Evolutionary conservation across 176 grass and related monocot genomes (phyloP).

Genomic region (Zea mays): DNA sequence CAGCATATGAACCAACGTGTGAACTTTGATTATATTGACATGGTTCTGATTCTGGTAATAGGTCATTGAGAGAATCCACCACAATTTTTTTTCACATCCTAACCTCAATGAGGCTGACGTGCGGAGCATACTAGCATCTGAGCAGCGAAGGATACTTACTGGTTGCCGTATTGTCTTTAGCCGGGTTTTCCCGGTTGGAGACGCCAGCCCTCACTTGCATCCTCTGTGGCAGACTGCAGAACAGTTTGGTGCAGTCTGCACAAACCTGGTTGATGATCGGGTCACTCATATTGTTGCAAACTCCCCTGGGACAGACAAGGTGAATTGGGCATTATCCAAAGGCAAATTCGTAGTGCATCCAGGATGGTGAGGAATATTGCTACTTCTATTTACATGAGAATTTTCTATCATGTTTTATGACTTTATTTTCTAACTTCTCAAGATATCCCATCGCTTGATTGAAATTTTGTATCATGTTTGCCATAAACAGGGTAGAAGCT

Average conservation of each 20-base stretch:
- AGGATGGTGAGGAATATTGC: slow-evolving; percentile 77
- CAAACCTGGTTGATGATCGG: slow-evolving; percentile 71
- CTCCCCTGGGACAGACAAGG: slow-evolving; percentile 94
- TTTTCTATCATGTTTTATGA: slow-evolving; percentile 9
- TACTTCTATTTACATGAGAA: slow-evolving; percentile 5
- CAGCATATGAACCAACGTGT: not conserved
- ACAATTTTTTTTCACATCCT: slow-evolving; percentile 70
- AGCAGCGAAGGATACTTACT: slow-evolving; percentile 80
- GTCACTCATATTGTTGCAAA: slow-evolving; percentile 98
- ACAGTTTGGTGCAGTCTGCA: slow-evolving; percentile 90
- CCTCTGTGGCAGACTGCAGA: slow-evolving; percentile 91
- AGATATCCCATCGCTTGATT: slow-evolving; percentile 29
- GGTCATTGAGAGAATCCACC: slow-evolving; percentile 86
- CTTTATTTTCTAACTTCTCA: not conserved
- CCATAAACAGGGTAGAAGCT: slow-evolving; percentile 89
- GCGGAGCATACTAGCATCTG: slow-evolving; percentile 80
- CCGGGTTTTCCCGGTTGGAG: slow-evolving; percentile 83
- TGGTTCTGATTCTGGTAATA: slow-evolving; percentile 42
- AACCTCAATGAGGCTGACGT: slow-evolving; percentile 89
- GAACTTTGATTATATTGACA: slow-evolving; percentile 22
- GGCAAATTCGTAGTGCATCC: slow-evolving; percentile 93
- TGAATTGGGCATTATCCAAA: slow-evolving; percentile 89
- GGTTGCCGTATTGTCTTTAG: slow-evolving; percentile 93
- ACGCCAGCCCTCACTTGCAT: slow-evolving; percentile 76
- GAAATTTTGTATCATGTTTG: slow-evolving; percentile 34